Percentiles rank a stretch among this genome's conserved stretches.
Evolutionary conservation across 176 grass and related monocot genomes (phyloP).

Genomic region (Areca catechu): DNA sequence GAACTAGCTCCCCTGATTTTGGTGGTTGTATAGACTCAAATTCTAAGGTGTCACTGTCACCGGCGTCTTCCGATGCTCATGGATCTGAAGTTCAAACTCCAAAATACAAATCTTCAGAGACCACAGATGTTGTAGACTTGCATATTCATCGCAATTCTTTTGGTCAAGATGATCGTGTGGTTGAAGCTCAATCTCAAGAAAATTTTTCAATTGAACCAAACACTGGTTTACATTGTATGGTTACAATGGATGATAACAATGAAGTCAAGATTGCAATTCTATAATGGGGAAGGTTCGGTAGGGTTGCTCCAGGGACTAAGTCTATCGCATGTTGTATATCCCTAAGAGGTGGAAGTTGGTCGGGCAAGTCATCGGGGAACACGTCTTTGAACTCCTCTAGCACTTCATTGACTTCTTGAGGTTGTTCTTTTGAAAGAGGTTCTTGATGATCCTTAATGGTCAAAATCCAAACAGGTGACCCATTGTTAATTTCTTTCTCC

Average conservation of each 20-base stretch:
- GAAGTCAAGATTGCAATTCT: constrained; percentile 28
- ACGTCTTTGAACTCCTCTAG: no score
- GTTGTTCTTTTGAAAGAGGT: no score
- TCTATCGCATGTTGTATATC: no score
- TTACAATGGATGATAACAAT: constrained; percentile 21
- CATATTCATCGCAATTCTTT: constrained; percentile 11
- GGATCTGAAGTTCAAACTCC: constrained; percentile 17
- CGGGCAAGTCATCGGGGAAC: no score
- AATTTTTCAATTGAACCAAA: neutral
- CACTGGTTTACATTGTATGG: neutral
- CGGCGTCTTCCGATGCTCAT: constrained; percentile 11
- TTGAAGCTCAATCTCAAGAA: neutral
- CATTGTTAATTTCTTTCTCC: no score
- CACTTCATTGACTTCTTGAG: no score
- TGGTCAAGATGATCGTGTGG: constrained; percentile 7
- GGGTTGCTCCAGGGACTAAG: no score
- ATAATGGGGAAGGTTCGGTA: no score
- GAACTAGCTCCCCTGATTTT: constrained; percentile 9
- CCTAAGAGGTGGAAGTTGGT: no score
- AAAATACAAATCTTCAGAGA: constrained; percentile 16
- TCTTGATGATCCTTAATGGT: no score
- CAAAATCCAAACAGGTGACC: no score
- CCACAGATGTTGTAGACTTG: constrained; percentile 17
- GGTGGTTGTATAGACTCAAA: constrained; percentile 6
- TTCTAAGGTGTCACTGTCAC: constrained; percentile 14